A percentile compares a stretch with the other conserved stretches of the same genome.
phyloP scores from a whole-genome alignment of 495 filamentous ascomycete species.

The Podospora pseudocomata region DNA sequence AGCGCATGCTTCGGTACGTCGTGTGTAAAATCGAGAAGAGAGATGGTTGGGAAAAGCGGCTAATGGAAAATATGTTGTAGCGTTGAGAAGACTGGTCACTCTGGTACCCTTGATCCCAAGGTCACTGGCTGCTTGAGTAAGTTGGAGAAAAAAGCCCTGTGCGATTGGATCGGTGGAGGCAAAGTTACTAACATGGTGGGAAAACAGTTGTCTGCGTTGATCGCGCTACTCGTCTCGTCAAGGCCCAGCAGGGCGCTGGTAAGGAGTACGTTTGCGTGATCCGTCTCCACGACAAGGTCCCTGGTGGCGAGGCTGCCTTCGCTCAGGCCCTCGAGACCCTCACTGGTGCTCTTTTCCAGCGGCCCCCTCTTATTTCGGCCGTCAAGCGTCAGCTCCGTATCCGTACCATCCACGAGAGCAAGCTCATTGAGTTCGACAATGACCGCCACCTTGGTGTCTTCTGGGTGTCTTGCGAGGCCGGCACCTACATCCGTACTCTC shows the following conservation, averaged over 20 bases:
- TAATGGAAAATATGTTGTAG: constrained; percentile 42
- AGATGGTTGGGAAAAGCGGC: constrained; percentile 11
- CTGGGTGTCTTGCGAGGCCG: constrained; percentile 98
- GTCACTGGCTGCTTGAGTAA: constrained; percentile 74
- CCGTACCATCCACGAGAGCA: constrained; percentile 92
- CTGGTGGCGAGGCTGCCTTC: constrained; percentile 86
- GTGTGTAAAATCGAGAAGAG: neutral
- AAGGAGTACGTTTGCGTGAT: constrained; percentile 81
- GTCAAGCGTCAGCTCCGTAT: constrained; percentile 98
- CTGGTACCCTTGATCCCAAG: constrained; percentile 87
- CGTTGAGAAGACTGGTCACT: constrained; percentile 95
- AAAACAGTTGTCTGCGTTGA: constrained; percentile 75
- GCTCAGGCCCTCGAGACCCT: constrained; percentile 86
- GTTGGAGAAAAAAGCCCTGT: neutral
- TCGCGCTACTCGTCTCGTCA: constrained; percentile 92
- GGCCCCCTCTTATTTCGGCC: constrained; percentile 92
- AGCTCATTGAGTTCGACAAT: constrained; percentile 94
- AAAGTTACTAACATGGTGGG: neutral
- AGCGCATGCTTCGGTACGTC: constrained; percentile 83
- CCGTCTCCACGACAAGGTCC: constrained; percentile 85
- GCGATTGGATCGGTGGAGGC: neutral
- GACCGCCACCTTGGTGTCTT: constrained; percentile 96
- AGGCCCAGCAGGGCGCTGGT: constrained; percentile 96
- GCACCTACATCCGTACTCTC: constrained; percentile 96
- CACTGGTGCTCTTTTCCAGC: constrained; percentile 95